Base-by-base conservation (phyloP, 2,329 filamentous ascomycete genomes). In the Monilinia fructicola region DNA sequence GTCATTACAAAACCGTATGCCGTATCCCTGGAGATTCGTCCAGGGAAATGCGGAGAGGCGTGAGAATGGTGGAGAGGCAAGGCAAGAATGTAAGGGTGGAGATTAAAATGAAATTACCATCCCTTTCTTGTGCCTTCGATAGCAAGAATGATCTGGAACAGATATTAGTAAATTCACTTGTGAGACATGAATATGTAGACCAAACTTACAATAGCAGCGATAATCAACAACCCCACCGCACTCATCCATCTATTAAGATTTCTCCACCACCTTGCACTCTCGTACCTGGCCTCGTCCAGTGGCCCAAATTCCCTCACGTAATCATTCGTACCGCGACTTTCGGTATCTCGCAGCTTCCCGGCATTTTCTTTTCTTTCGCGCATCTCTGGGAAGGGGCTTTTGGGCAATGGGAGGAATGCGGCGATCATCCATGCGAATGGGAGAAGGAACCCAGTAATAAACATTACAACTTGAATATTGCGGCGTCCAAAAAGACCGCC, bases 341-440 rank as follows among this genome's bases (percentile, higher is more conserved):
- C 58, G n/a, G 38, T 4, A 38, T 61, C 58, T 16, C 31, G 58
- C 4, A 28, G 28, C 53, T 73, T 71, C 46, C 69, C 72, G 74
- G 77, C 70, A 73, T 77, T 69, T 70, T 73, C 44, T 72, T 77
- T 69, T 65, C 71, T 77, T 73, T 88, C 82, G 50, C 82, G 79
- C 77, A 86, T 84, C 23, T 83, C 79, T 1, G 78, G 73, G 26
- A 81, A 78, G 11, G 87, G 84, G 65, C 83, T 83, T 1, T 80
- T 80, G 12, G 90, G 90, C 9, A 96, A 78, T 1, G 91, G 90
- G 16, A 95, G 80, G 64, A 93, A 83, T 1, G 91, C 85, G 1
- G 89, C 92, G 69, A 92, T 81, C 80, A 94, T 90, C 92, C 92
- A 96, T 65, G 89, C 90, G 68, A 92, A 83, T 7, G 91, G 92